A percentile compares a stretch with the other conserved stretches of the same genome.
Conservation (phyloP, 139 green algal species). For the Haematococcus sp. region DNA sequence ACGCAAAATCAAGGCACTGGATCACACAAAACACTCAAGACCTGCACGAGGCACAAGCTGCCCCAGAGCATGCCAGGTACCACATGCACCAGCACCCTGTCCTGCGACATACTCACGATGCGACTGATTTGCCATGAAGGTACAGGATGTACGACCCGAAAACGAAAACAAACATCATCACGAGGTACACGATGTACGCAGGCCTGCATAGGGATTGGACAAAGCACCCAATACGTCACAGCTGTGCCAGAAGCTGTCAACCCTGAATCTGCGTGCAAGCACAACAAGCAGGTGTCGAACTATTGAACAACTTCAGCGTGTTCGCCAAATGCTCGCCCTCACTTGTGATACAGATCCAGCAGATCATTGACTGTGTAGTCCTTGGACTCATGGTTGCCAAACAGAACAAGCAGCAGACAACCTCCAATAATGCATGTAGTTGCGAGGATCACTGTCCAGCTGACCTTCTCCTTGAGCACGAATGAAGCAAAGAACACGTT, state of each 20-base stretch:
- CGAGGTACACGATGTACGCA: conserved; percentile 70
- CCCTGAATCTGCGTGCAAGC: neutral
- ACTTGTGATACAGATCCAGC: conserved; percentile 60
- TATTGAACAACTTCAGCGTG: neutral
- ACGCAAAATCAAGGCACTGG: too few species aligned
- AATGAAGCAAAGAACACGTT: conserved; percentile 83
- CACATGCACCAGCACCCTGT: too few species aligned
- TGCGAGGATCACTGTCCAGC: conserved; percentile 53
- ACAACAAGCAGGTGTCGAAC: neutral
- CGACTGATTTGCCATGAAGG: conserved; percentile 35
- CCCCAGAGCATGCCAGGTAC: neutral
- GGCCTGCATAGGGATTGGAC: conserved; percentile 26
- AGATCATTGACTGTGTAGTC: conserved; percentile 64
- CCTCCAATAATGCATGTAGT: conserved; percentile 75
- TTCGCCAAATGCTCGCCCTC: too few species aligned
- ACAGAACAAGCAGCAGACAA: conserved; percentile 81
- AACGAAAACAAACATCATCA: conserved; percentile 40
- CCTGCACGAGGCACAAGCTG: neutral
- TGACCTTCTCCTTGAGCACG: conserved; percentile 75
- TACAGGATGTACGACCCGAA: conserved; percentile 52
- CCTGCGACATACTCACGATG: conserved; percentile 31
- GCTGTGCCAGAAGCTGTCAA: neutral
- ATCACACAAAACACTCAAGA: too few species aligned
- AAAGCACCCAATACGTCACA: neutral
- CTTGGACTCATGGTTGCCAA: conserved; percentile 78